Evolutionary conservation across 768 basidiomycete genomes (phyloP).

Genomic region (Clavaria fumosa): DNA sequence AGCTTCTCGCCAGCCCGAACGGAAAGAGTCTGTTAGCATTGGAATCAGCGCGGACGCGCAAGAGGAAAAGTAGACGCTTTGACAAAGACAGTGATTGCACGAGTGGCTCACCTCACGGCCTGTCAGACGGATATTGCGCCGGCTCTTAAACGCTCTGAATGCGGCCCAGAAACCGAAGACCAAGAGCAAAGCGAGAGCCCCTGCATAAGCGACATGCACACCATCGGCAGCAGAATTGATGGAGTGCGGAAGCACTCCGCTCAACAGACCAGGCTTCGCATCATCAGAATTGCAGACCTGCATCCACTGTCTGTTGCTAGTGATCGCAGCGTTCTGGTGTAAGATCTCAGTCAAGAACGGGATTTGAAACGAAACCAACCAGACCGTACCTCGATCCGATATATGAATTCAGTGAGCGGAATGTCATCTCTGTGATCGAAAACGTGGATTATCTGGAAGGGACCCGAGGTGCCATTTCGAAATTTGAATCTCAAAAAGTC

Average conservation of each 20-base stretch:
- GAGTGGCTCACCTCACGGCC: constrained; percentile 33
- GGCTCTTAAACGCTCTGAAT: constrained; percentile 24
- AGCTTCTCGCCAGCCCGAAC: neutral
- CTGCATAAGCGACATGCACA: constrained; percentile 21
- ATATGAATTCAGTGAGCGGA: constrained; percentile 74
- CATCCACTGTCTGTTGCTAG: constrained; percentile 40
- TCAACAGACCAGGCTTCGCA: constrained; percentile 13
- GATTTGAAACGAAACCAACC: neutral
- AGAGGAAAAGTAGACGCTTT: neutral
- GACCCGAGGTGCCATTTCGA: constrained; percentile 59
- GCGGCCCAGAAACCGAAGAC: constrained; percentile 25
- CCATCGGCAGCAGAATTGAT: too few relatives aligned
- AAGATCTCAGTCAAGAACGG: neutral
- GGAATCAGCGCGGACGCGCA: neutral
- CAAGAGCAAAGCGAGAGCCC: constrained; percentile 24
- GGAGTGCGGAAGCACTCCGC: too few relatives aligned
- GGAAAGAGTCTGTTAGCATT: neutral
- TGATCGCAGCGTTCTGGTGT: constrained; percentile 33
- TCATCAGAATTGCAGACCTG: constrained; percentile 26
- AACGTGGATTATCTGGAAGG: constrained; percentile 54
- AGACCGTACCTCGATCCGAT: constrained; percentile 48
- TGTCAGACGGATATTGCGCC: constrained; percentile 27
- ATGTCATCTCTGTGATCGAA: constrained; percentile 66
- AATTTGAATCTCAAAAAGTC: constrained; percentile 77
- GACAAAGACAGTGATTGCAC: neutral